phyloP scores from a whole-genome alignment of 495 filamentous ascomycete species.

The Penicillium daleae region DNA sequence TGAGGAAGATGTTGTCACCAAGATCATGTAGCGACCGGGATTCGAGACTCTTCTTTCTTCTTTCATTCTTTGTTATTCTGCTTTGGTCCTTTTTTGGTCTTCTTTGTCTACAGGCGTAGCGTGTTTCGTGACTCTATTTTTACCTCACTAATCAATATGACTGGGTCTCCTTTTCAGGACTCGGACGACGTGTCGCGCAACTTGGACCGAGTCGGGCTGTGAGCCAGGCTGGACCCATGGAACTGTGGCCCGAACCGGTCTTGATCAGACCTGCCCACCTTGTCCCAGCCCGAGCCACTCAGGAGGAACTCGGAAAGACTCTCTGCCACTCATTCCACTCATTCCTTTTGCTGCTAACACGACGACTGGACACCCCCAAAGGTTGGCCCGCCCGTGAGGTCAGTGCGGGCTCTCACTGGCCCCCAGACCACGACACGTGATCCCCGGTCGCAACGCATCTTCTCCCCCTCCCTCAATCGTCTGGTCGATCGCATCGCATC shows the following conservation, averaged over 20 bases:
- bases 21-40: constrained; percentile 75
- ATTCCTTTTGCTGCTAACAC: not conserved
- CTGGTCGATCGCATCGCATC: not conserved
- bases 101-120: constrained; percentile 31
- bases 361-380: constrained; percentile 5
- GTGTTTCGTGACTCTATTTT: constrained; percentile 16
- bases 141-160: constrained; percentile 48
- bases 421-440: constrained; percentile 40
- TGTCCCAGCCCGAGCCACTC: not conserved
- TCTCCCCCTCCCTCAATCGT: not conserved
- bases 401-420: constrained; percentile 50
- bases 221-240: constrained; percentile 10
- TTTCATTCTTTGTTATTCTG: constrained; percentile 23
- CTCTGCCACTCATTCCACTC: constrained; percentile 4
- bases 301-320: not conserved
- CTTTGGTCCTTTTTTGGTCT: constrained; percentile 19
- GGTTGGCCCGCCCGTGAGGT: constrained; percentile 43
- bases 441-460: constrained; percentile 32
- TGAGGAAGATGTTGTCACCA: constrained; percentile 90
- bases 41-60: constrained; percentile 20
- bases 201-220: constrained; percentile 35
- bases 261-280: not conserved
- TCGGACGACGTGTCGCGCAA: constrained; percentile 35
- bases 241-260: constrained; percentile 26
- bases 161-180: constrained; percentile 33